phyloP scores from a whole-genome alignment of 2,329 filamentous ascomycete species.

The Fusarium subtropicale region DNA sequence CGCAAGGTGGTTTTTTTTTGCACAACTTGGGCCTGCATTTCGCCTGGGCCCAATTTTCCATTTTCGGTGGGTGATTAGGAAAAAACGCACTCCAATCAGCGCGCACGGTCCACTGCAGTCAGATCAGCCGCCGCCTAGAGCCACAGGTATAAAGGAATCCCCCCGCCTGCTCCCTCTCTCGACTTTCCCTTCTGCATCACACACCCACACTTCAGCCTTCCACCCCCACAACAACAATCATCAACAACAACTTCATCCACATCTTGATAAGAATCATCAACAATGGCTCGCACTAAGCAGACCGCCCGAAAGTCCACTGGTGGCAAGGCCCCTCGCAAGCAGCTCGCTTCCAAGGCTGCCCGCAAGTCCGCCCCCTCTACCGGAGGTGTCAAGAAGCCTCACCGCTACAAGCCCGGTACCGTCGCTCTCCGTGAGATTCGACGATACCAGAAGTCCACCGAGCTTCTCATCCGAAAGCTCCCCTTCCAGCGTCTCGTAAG shows the following conservation, averaged over 20 bases:
- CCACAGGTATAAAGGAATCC: slow-evolving; percentile 57
- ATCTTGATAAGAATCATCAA: slow-evolving; percentile 53
- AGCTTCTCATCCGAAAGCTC: slow-evolving; percentile 95
- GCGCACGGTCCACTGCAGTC: slow-evolving; percentile 44
- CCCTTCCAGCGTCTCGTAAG: slow-evolving; percentile 94
- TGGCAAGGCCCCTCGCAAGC: slow-evolving; percentile 88
- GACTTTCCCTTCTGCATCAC: slow-evolving; percentile 59
- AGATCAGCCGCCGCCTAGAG: slow-evolving; percentile 55
- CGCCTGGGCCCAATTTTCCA: slow-evolving; percentile 30
- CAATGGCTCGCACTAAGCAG: slow-evolving; percentile 75
- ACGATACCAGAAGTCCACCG: slow-evolving; percentile 97
- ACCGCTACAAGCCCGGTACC: slow-evolving; percentile 90
- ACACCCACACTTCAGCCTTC: slow-evolving; percentile 52
- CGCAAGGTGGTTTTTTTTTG: slow-evolving; percentile 35
- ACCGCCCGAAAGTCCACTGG: slow-evolving; percentile 81
- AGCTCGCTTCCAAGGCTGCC: slow-evolving; percentile 97
- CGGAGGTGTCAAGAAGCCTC: slow-evolving; percentile 96
- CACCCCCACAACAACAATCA: slow-evolving; percentile 43
- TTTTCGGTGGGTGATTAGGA: slow-evolving; percentile 45
- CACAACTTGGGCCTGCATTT: slow-evolving; percentile 35
- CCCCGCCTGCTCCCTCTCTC: slow-evolving; percentile 56
- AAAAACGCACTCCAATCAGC: slow-evolving; percentile 39
- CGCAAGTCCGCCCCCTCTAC: slow-evolving; percentile 98
- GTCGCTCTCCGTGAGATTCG: slow-evolving; percentile 98
- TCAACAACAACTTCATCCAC: slow-evolving; percentile 48